Evolutionary conservation across 2,329 filamentous ascomycete genomes (phyloP).

Genomic region (Venturia aucupariae): DNA sequence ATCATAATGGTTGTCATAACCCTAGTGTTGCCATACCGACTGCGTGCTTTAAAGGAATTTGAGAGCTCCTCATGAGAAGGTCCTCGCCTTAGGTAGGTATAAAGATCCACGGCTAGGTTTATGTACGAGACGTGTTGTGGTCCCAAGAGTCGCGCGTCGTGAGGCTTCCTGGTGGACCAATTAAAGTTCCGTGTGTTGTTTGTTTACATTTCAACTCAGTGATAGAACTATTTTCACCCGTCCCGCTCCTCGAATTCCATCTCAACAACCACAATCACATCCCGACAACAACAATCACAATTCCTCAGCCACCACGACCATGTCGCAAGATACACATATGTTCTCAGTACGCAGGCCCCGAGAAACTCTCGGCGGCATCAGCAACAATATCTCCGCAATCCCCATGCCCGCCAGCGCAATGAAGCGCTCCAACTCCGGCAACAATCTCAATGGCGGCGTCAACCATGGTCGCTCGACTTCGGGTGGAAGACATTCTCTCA

Average conservation of each 20-base stretch:
- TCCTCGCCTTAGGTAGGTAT: no score
- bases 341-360: conserved; percentile 75
- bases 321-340: conserved; percentile 15
- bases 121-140: not conserved
- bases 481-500: conserved; percentile 75
- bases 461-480: conserved; percentile 77
- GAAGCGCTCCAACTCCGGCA: conserved; percentile 80
- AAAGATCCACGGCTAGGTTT: not conserved
- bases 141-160: no score
- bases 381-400: conserved; percentile 64
- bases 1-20: no score
- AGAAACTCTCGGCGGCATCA: conserved; percentile 81
- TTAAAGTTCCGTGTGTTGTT: not conserved
- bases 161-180: not conserved
- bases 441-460: conserved; percentile 48
- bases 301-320: not conserved
- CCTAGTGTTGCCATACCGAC: no score
- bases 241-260: no score
- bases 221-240: no score
- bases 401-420: conserved; percentile 87
- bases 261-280: not conserved
- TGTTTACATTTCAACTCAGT: no score
- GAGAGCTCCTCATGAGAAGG: no score
- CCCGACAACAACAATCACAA: not conserved
- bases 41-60: no score